These are phyloP conservation scores for Picochlorum sp. DNA, from an alignment of 139 green algal genomes.

Conservation along the genomic window DNA sequence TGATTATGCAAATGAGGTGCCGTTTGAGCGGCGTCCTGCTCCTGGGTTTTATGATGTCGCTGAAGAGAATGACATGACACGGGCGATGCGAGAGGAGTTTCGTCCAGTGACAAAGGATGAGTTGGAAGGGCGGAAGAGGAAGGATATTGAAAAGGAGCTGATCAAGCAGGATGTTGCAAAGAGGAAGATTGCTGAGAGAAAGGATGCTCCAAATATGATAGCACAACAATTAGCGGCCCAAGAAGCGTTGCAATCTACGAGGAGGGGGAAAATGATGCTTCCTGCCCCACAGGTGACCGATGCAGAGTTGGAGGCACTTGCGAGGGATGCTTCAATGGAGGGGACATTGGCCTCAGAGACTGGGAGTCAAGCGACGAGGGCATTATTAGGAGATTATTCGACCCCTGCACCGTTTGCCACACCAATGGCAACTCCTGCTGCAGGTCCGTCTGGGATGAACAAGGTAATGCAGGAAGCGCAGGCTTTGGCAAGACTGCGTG, in stretches of 20 bases:
- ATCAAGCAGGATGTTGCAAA: slow-evolving; percentile 75
- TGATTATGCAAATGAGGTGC: slow-evolving; percentile 80
- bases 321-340: slow-evolving; percentile 51
- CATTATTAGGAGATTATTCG: slow-evolving; percentile 71
- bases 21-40: slow-evolving; percentile 86
- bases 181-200: slow-evolving; percentile 54
- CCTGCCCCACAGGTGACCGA: slow-evolving; percentile 74
- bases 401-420: slow-evolving; percentile 53
- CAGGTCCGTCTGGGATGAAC: slow-evolving; percentile 57
- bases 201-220: slow-evolving; percentile 50
- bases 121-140: slow-evolving; percentile 69
- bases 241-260: slow-evolving; percentile 42
- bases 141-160: slow-evolving; percentile 80
- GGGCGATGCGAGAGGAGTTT: slow-evolving; percentile 72
- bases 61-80: slow-evolving; percentile 56
- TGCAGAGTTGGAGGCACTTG: slow-evolving; percentile 84
- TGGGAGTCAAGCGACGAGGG: slow-evolving; percentile 60
- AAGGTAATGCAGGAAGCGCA: slow-evolving; percentile 76
- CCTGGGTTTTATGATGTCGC: slow-evolving; percentile 81
- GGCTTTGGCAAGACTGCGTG: slow-evolving; percentile 63
- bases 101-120: slow-evolving; percentile 78
- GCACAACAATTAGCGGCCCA: slow-evolving; percentile 58
- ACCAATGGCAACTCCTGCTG: slow-evolving; percentile 66
- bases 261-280: slow-evolving; percentile 84
- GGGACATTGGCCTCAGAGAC: slow-evolving; percentile 30